Evolutionary conservation across 106 monocot genomes (phyloP).

Genomic region (Posidonia australis): DNA sequence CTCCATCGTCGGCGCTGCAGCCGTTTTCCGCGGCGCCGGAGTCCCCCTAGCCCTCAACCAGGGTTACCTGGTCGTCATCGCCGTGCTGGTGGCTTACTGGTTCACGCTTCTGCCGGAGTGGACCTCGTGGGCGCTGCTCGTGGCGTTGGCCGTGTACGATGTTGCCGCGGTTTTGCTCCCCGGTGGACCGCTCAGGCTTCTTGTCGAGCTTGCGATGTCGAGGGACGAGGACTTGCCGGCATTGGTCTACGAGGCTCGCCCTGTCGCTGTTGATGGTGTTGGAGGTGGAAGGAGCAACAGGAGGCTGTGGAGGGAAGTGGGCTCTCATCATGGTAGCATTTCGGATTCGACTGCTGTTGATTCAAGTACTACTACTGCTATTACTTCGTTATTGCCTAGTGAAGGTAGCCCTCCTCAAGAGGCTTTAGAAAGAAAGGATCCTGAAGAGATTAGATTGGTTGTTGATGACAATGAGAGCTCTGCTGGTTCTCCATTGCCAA

Average conservation of each 20-base stretch:
- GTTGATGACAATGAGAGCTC: constrained; percentile 11
- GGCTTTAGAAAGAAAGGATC: too few relatives aligned
- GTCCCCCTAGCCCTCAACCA: constrained; percentile 57
- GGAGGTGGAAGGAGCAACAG: constrained; percentile 41
- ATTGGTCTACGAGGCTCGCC: constrained; percentile 84
- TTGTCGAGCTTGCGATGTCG: constrained; percentile 85
- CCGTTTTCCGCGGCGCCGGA: constrained; percentile 25
- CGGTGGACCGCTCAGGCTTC: constrained; percentile 64
- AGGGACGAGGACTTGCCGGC: constrained; percentile 91
- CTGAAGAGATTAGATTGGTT: background rate
- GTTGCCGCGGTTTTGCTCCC: constrained; percentile 83
- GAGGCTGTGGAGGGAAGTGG: constrained; percentile 25
- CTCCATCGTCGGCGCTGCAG: constrained; percentile 46
- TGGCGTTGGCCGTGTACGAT: constrained; percentile 79
- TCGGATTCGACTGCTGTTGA: constrained; percentile 4
- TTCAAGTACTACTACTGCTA: background rate
- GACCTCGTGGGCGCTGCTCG: constrained; percentile 82
- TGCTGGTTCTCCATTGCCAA: background rate
- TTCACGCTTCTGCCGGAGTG: constrained; percentile 90
- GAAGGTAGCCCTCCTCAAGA: too few relatives aligned
- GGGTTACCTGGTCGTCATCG: constrained; percentile 63
- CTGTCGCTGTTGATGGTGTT: constrained; percentile 24
- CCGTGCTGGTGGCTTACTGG: constrained; percentile 77
- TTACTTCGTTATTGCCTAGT: too few relatives aligned
- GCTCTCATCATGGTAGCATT: background rate